These are phyloP conservation scores for Kwoniella mangroviensis DNA, from an alignment of 768 basidiomycete genomes.

Conservation along the genomic window DNA sequence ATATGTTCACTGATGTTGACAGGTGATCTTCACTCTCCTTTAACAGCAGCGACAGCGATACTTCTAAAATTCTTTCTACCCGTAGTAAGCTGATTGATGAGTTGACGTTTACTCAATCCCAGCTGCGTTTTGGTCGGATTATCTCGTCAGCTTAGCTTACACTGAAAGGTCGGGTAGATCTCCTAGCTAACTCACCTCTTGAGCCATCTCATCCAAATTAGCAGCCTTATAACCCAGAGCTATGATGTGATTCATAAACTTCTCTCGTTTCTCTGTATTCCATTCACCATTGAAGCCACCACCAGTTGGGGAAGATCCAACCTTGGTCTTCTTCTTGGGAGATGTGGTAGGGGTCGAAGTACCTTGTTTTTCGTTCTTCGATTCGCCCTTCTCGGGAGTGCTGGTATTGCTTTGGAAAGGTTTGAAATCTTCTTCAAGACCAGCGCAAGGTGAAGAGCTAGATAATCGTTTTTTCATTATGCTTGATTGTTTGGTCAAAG, in stretches of 20 bases:
- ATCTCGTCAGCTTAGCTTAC: conserved; percentile 16
- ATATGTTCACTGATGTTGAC: too few relatives aligned
- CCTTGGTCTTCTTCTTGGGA: conserved; percentile 2
- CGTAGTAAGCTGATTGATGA: conserved; percentile 19
- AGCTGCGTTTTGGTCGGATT: neutral
- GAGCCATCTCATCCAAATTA: conserved; percentile 19
- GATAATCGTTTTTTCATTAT: neutral
- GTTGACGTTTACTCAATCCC: conserved; percentile 15
- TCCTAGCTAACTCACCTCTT: neutral
- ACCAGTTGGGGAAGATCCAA: neutral
- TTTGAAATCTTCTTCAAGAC: neutral
- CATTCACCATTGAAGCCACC: conserved; percentile 13
- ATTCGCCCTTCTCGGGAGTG: conserved; percentile 10
- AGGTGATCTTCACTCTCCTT: conserved; percentile 1
- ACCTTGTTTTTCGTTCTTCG: neutral
- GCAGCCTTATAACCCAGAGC: conserved; percentile 25
- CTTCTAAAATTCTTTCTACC: conserved; percentile 19
- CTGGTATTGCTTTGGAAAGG: neutral
- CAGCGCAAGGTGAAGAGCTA: conserved; percentile 5
- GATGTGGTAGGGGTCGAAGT: neutral
- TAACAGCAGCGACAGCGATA: conserved; percentile 12
- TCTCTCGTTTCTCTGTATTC: conserved; percentile 19
- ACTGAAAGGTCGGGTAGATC: neutral
- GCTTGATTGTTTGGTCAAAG: neutral
- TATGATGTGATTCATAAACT: conserved; percentile 29